Evolutionary conservation across 2,329 filamentous ascomycete species (phyloP).

Genomic region (Claviceps maximensis): DNA sequence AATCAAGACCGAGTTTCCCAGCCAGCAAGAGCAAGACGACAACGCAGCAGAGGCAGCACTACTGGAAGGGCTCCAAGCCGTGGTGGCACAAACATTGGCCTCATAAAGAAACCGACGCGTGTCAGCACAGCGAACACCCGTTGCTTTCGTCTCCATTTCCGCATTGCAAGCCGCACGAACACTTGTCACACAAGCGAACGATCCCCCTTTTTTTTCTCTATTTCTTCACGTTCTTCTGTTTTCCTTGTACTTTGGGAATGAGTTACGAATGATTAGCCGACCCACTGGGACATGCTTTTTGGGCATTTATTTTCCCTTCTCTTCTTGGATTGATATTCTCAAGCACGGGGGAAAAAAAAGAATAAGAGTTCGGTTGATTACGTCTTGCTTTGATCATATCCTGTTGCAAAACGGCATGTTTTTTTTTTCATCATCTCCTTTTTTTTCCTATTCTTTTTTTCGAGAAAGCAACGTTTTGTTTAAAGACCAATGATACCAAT

Average conservation of each 20-base stretch:
- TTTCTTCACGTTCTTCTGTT: neutral
- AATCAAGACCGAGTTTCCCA: conserved; percentile 12
- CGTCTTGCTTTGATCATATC: neutral
- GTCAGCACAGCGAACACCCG: neutral
- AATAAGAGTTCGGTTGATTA: neutral
- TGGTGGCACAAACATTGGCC: conserved; percentile 16
- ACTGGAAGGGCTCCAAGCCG: conserved; percentile 22
- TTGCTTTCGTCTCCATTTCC: neutral
- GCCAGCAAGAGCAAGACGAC: conserved; percentile 14
- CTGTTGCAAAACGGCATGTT: neutral
- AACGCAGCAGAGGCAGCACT: conserved; percentile 22
- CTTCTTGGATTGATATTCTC: neutral
- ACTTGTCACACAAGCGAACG: neutral
- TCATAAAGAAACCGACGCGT: conserved; percentile 4
- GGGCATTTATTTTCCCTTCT: neutral
- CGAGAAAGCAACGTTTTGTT: neutral
- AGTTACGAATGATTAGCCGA: neutral
- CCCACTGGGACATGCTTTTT: neutral
- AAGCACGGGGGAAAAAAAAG: neutral
- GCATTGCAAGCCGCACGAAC: neutral
- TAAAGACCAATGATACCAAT: neutral
- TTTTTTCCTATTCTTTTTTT: neutral
- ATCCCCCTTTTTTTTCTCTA: neutral
- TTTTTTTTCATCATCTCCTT: neutral
- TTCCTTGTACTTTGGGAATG: neutral